Percentiles rank a stretch among this genome's conserved stretches.
phyloP scores from a whole-genome alignment of 768 basidiomycete species.

The Leccinum subgranulosum region DNA sequence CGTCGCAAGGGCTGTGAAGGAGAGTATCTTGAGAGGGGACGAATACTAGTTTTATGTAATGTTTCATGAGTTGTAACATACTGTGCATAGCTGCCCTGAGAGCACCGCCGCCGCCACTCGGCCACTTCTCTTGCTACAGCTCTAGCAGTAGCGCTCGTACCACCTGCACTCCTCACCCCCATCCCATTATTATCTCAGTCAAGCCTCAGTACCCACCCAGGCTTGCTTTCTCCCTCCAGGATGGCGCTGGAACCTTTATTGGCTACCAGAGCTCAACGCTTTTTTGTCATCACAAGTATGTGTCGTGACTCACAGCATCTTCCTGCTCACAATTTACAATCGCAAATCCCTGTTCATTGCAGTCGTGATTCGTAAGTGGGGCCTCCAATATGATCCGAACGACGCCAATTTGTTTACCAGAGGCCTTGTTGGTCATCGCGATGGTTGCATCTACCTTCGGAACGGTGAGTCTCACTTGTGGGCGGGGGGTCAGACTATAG shows the following conservation, averaged over 20 bases:
- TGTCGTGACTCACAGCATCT: not conserved
- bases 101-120: not conserved
- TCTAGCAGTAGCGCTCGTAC: not conserved
- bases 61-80: no score
- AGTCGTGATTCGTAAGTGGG: slow-evolving; percentile 61
- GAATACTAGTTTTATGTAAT: slow-evolving; percentile 49
- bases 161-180: not conserved
- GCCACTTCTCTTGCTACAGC: not conserved
- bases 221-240: slow-evolving; percentile 17
- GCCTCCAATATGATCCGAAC: not conserved
- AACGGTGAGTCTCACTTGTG: slow-evolving; percentile 41
- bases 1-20: slow-evolving; percentile 47
- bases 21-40: slow-evolving; percentile 44
- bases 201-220: slow-evolving; percentile 8
- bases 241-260: slow-evolving; percentile 76
- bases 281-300: slow-evolving; percentile 68
- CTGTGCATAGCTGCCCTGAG: not conserved
- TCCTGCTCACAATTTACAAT: slow-evolving; percentile 9
- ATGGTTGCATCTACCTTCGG: slow-evolving; percentile 74
- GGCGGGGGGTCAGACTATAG: not conserved
- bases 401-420: slow-evolving; percentile 35
- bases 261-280: slow-evolving; percentile 67
- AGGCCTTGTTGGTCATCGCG: slow-evolving; percentile 69
- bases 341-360: not conserved
- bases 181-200: slow-evolving; percentile 9